Evolutionary conservation across 2,329 filamentous ascomycete genomes (phyloP).

Genomic region (Diaporthe caulivora): DNA sequence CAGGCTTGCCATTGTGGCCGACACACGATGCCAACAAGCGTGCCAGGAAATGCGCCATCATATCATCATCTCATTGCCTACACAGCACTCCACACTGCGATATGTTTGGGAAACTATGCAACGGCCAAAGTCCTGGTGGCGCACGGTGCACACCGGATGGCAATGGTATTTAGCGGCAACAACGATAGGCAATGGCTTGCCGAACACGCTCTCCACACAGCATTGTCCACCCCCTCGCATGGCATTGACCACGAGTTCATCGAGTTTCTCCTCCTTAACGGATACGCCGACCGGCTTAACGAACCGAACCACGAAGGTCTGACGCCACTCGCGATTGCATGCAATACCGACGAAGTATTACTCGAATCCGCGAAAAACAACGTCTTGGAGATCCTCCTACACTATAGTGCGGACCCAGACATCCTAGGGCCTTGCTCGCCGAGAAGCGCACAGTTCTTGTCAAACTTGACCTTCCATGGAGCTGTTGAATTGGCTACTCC

Average conservation of each 20-base stretch:
- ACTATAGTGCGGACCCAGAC: background rate
- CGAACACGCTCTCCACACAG: background rate
- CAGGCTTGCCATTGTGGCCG: background rate
- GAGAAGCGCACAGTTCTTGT: accelerated
- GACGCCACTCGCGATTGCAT: background rate
- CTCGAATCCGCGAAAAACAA: background rate
- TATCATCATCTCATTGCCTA: background rate
- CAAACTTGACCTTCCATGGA: no score
- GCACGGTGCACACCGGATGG: background rate
- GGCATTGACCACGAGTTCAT: background rate
- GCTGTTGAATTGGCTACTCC: background rate
- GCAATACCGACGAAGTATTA: accelerated
- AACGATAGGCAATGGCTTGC: background rate
- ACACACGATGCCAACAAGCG: background rate
- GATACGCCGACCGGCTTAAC: background rate
- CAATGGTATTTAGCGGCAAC: background rate
- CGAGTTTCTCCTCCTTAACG: background rate
- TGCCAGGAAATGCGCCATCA: accelerated
- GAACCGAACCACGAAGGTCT: background rate
- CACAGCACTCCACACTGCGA: background rate
- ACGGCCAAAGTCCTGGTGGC: background rate
- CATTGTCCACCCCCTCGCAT: background rate
- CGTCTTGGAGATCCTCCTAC: background rate
- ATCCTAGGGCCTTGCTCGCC: background rate
- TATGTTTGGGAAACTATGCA: background rate